Conservation (phyloP, 768 basidiomycete species). For the Asterophora lycoperdoides region DNA sequence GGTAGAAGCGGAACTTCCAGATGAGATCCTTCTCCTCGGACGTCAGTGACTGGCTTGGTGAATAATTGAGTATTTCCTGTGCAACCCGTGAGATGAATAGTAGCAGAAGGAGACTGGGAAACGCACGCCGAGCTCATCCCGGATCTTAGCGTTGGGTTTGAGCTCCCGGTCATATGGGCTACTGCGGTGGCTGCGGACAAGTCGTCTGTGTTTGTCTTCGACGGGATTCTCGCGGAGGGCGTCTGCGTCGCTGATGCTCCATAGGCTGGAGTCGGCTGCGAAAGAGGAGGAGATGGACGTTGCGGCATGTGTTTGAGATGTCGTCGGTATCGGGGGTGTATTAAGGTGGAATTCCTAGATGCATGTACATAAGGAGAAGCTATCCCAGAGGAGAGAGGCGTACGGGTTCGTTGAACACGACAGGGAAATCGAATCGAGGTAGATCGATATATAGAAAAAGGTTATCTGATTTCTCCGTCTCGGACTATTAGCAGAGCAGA, state of each 20-base stretch:
- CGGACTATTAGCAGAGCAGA: constrained; percentile 48
- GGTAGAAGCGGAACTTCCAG: constrained; percentile 99
- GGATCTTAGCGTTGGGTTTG: constrained; percentile 93
- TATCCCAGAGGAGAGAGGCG: constrained; percentile 20
- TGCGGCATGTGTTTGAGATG: constrained; percentile 40
- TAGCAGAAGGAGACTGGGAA: neutral
- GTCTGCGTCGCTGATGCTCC: constrained; percentile 91
- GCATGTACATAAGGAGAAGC: neutral
- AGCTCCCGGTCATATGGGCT: constrained; percentile 93
- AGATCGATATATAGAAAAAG: constrained; percentile 96
- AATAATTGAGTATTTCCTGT: constrained; percentile 86
- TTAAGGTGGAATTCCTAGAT: constrained; percentile 41
- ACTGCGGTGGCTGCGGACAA: constrained; percentile 92
- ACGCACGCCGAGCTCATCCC: constrained; percentile 87
- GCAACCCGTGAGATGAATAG: neutral
- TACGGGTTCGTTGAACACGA: constrained; percentile 90
- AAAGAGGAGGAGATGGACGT: constrained; percentile 48
- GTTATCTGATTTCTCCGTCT: constrained; percentile 87
- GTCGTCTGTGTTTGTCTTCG: constrained; percentile 91
- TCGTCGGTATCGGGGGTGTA: constrained; percentile 36
- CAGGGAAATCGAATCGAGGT: constrained; percentile 95
- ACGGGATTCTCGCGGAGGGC: constrained; percentile 91
- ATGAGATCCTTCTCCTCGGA: constrained; percentile 94
- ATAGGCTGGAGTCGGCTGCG: constrained; percentile 65
- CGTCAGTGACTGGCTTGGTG: constrained; percentile 81